phyloP scores from a whole-genome alignment of 2,329 filamentous ascomycete genomes.

The Cryphonectria japonica region DNA sequence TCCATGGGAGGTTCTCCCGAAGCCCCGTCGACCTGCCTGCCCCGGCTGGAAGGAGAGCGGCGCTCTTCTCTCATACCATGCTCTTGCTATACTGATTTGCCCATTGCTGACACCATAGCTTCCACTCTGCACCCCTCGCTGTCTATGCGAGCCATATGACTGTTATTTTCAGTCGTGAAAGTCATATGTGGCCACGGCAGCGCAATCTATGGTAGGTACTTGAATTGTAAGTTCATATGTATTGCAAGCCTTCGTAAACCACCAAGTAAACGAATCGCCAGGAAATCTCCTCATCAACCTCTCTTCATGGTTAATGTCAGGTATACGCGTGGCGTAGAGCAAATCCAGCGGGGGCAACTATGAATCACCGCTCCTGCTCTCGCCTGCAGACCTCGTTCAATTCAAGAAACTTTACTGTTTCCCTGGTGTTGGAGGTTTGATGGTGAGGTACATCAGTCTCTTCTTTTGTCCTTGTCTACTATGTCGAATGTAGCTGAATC shows the following conservation, averaged over 20 bases:
- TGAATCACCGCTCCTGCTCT: slow-evolving; percentile 62
- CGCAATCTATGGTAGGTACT: slow-evolving; percentile 14
- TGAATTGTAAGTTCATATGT: background rate
- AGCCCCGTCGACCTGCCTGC: slow-evolving; percentile 44
- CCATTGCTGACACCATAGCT: slow-evolving; percentile 20
- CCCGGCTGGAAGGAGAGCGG: slow-evolving; percentile 4
- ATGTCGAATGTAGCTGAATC: background rate
- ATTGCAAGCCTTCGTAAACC: background rate
- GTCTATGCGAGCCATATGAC: background rate
- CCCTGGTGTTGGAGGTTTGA: slow-evolving; percentile 80
- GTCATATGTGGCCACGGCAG: background rate
- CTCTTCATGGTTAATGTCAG: slow-evolving; percentile 74
- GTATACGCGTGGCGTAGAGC: slow-evolving; percentile 93
- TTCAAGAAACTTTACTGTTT: slow-evolving; percentile 51
- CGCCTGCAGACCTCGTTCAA: slow-evolving; percentile 77
- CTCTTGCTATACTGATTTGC: slow-evolving; percentile 20
- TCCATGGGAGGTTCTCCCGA: slow-evolving; percentile 79
- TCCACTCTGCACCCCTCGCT: background rate
- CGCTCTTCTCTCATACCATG: background rate
- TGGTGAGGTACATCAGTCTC: slow-evolving; percentile 71
- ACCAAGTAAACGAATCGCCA: slow-evolving; percentile 60
- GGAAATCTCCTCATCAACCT: slow-evolving; percentile 87
- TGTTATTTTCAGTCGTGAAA: background rate
- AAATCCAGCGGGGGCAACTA: slow-evolving; percentile 51
- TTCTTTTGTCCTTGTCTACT: background rate